phyloP scores from a whole-genome alignment of 1,139 yeast species.

The Petasospora fabianii region DNA sequence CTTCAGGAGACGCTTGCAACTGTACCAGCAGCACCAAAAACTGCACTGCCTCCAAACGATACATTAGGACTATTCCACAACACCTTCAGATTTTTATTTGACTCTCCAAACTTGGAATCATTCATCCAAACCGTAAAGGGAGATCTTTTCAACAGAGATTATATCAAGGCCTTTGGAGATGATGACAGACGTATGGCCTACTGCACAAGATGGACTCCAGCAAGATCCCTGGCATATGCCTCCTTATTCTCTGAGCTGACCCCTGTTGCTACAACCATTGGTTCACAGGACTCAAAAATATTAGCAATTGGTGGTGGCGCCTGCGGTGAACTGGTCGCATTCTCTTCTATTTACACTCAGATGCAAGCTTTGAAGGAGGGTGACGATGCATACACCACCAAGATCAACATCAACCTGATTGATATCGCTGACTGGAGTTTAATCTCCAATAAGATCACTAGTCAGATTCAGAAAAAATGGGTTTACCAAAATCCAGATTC shows the following conservation, averaged over 20 bases:
- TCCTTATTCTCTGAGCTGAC: slow-evolving; percentile 55
- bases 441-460: slow-evolving; percentile 44
- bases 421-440: slow-evolving; percentile 79
- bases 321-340: slow-evolving; percentile 73
- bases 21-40: slow-evolving; percentile 18
- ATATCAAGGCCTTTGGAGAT: slow-evolving; percentile 60
- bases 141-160: slow-evolving; percentile 65
- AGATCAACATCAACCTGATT: slow-evolving; percentile 48
- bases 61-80: slow-evolving; percentile 47
- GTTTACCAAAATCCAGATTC: slow-evolving; percentile 36
- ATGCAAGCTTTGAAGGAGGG: slow-evolving; percentile 28
- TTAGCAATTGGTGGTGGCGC: slow-evolving; percentile 88
- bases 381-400: slow-evolving; percentile 15
- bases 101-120: slow-evolving; percentile 36
- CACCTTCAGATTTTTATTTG: slow-evolving; percentile 44
- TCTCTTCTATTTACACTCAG: slow-evolving; percentile 54
- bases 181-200: slow-evolving; percentile 71
- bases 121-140: slow-evolving; percentile 69
- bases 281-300: slow-evolving; percentile 32
- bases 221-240: slow-evolving; percentile 71
- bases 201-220: slow-evolving; percentile 82
- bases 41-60: slow-evolving; percentile 35
- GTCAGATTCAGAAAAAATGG: slow-evolving; percentile 49
- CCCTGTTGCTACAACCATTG: slow-evolving; percentile 34
- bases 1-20: slow-evolving; percentile 2